Evolutionary conservation across 805 yeast species (phyloP).

Genomic region (Candida namnaoensis): DNA sequence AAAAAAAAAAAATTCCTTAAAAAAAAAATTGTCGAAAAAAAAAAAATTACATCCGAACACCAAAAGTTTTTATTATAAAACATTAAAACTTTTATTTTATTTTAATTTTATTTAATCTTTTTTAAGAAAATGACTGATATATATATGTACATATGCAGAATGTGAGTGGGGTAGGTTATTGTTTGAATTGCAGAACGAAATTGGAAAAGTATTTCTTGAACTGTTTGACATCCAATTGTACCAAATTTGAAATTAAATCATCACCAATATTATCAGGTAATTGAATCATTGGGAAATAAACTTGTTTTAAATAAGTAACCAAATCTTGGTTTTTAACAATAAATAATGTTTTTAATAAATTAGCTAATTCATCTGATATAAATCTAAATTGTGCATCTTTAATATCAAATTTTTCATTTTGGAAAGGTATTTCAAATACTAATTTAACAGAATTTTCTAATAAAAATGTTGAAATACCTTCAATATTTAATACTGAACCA

Average conservation of each 20-base stretch:
- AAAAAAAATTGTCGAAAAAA: too few species aligned
- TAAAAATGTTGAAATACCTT: conserved; percentile 64
- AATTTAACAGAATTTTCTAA: conserved; percentile 60
- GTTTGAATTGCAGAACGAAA: conserved; percentile 26
- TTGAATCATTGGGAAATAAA: conserved; percentile 41
- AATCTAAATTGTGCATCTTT: conserved; percentile 76
- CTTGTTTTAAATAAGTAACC: conserved; percentile 42
- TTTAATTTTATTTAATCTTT: too few species aligned
- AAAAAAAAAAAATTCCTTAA: too few species aligned
- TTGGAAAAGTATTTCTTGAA: conserved; percentile 64
- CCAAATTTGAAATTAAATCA: conserved; percentile 55
- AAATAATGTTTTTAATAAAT: conserved; percentile 56
- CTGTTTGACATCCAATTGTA: conserved; percentile 45
- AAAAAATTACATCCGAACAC: too few species aligned
- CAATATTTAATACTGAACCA: conserved; percentile 40
- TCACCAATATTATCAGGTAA: conserved; percentile 50
- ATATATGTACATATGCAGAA: too few species aligned
- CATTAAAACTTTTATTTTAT: too few species aligned
- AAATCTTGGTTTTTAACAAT: conserved; percentile 37
- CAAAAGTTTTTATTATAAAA: too few species aligned
- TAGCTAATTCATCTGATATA: conserved; percentile 66
- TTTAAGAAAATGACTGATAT: too few species aligned
- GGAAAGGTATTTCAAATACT: conserved; percentile 75
- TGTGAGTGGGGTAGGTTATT: too few species aligned
- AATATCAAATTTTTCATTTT: conserved; percentile 52